A percentile compares a stretch with the other conserved stretches of the same genome.
These are phyloP conservation scores for Tremella mesenterica DNA, from an alignment of 768 basidiomycete genomes.

Conservation along the genomic window DNA sequence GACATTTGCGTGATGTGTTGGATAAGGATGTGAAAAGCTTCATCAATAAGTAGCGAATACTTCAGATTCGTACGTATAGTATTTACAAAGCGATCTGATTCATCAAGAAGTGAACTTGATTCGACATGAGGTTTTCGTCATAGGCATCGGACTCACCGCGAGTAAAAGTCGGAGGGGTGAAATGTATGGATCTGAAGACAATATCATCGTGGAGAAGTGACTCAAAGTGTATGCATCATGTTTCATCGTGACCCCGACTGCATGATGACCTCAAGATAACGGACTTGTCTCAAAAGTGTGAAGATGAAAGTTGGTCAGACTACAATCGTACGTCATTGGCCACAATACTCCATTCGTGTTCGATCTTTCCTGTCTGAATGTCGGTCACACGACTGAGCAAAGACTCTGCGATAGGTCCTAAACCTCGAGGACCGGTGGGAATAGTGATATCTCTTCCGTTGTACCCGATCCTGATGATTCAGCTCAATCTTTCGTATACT, in stretches of 20 bases:
- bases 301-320: too few species aligned
- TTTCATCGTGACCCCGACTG: not conserved
- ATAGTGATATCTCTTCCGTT: slow-evolving; percentile 53
- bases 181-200: too few species aligned
- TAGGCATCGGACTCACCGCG: too few species aligned
- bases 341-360: slow-evolving; percentile 59
- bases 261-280: too few species aligned
- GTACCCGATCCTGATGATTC: slow-evolving; percentile 52
- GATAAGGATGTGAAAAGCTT: slow-evolving; percentile 24
- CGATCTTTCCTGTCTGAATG: slow-evolving; percentile 65
- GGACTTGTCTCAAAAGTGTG: too few species aligned
- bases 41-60: slow-evolving; percentile 11
- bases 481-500: not conserved
- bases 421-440: slow-evolving; percentile 60
- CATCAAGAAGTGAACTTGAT: too few species aligned
- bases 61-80: too few species aligned
- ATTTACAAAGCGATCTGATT: too few species aligned
- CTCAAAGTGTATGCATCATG: not conserved
- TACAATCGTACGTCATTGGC: slow-evolving; percentile 42
- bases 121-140: too few species aligned
- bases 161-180: too few species aligned
- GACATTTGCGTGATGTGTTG: slow-evolving; percentile 32
- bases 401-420: slow-evolving; percentile 68
- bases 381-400: slow-evolving; percentile 65
- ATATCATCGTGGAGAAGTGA: too few species aligned